Base-by-base conservation (phyloP, 1,284 basidiomycete genomes). In the Farysia itapuensis region DNA sequence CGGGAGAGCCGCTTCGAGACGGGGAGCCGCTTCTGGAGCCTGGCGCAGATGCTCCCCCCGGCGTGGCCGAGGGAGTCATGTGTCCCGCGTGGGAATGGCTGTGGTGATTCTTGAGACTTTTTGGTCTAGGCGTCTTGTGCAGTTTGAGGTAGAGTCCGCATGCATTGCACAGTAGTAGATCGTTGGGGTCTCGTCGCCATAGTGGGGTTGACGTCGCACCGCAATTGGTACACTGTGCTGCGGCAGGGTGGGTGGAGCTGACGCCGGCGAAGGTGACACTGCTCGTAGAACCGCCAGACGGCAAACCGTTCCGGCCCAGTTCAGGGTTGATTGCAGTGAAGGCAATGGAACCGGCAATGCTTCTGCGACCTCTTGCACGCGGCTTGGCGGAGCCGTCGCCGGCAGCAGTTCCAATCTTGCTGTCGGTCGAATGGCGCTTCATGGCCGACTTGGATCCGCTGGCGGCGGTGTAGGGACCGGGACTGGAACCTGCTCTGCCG, bases 131-230 rank as follows among this genome's bases (percentile, higher is more conserved):
- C 8, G 54, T 61, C 50, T 73, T 73, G 59, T 74, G 72, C 22
- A 74, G 59, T 40, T 73, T 73, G 12, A 69, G 57, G 34, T 71
- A 73, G n/a, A 74, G 58, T 8, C 72, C 72, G 33, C 72, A 74
- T 0, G 72, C 72, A 38, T 74, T 74, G 61, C 72, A 74, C 12
- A 73, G 63, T 31, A 74, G 44, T 23, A 63, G 37, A 20, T 65
- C 61, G 39, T 74, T 67, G 2, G 67, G 58, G 31, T 71, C 69
- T 15, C 72, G 36, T 29, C 72, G 49, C 72, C 72, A 74, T 9
- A 74, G 51, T 11, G 72, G 72, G 2, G 72, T 74, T 9, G 59
- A 61, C 6, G 60, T 65, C 12, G 70, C 69, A 4, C 70, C 70
- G 34, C 72, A 74, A 38, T 74, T 74, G 44, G 69, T 69, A 51